A percentile compares a stretch with the other conserved stretches of the same genome.
These are phyloP conservation scores for Melaleuca quinquenervia DNA, from an alignment of 345 rosid genomes.

Conservation along the genomic window DNA sequence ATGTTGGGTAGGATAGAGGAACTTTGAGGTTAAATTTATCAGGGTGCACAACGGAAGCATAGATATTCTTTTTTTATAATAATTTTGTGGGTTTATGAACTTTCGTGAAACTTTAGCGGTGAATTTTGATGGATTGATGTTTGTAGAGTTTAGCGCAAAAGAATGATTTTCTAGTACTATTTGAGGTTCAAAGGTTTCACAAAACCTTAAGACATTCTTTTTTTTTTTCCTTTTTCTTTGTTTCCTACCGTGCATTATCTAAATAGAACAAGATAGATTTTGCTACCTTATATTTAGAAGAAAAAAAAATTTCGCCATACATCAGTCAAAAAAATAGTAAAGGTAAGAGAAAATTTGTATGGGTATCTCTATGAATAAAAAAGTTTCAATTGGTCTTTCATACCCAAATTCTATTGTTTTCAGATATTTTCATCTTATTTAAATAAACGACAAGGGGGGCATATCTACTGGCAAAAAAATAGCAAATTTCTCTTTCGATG, in stretches of 20 bases:
- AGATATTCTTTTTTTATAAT: too few species aligned
- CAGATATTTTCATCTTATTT: too few species aligned
- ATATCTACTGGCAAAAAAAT: background rate
- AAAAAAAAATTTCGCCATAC: background rate
- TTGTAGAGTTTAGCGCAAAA: background rate
- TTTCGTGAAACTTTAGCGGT: background rate
- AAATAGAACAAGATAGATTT: background rate
- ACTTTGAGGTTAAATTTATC: background rate
- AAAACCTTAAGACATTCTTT: background rate
- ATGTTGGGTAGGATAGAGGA: background rate
- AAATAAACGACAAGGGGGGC: background rate
- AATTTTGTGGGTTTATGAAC: background rate
- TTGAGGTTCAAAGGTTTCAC: background rate
- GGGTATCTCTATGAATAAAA: background rate
- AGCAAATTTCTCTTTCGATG: background rate
- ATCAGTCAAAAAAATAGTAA: background rate
- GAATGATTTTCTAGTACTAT: fast-evolving
- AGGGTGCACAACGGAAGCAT: background rate
- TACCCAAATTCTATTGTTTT: background rate
- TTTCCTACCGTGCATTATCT: background rate
- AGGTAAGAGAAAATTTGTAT: background rate
- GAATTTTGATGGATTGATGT: background rate
- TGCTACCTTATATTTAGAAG: background rate
- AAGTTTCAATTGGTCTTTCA: background rate
- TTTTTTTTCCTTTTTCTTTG: too few species aligned